phyloP scores from a whole-genome alignment of 352 stramenopile species.

The Phytophthora fragariaefolia region DNA sequence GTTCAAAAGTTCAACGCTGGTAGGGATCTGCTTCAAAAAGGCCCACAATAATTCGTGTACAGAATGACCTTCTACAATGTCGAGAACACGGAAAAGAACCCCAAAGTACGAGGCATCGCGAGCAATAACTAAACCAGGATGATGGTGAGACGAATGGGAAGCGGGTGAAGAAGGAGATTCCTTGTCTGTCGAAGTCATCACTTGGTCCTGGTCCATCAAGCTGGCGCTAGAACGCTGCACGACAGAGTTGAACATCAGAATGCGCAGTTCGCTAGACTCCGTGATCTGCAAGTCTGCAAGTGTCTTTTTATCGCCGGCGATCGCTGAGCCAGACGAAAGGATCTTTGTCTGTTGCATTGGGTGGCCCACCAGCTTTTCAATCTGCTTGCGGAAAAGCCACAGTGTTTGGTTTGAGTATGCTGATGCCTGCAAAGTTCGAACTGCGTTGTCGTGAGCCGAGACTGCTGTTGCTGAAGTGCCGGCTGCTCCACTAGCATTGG shows the following conservation, averaged over 20 bases:
- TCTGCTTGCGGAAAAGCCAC: constrained; percentile 70
- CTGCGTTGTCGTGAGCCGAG: constrained; percentile 54
- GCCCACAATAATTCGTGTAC: constrained; percentile 82
- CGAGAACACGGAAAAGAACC: constrained; percentile 84
- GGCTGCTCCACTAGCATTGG: constrained; percentile 31
- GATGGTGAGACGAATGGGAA: constrained; percentile 38
- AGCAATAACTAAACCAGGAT: constrained; percentile 71
- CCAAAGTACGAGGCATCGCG: constrained; percentile 79
- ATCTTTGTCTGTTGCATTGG: constrained; percentile 87
- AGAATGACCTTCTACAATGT: constrained; percentile 61
- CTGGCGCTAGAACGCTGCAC: constrained; percentile 58
- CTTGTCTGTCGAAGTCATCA: constrained; percentile 32
- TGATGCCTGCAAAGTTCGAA: constrained; percentile 60
- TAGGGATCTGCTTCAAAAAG: constrained; percentile 86
- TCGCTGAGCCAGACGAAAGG: constrained; percentile 62
- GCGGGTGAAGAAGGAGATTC: constrained; percentile 22
- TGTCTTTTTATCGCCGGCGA: constrained; percentile 85
- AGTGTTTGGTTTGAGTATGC: constrained; percentile 86
- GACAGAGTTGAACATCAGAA: constrained; percentile 86
- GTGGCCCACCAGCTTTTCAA: constrained; percentile 76
- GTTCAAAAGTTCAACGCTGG: constrained; percentile 69
- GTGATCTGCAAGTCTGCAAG: constrained; percentile 80
- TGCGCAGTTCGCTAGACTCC: constrained; percentile 76
- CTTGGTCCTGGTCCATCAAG: constrained; percentile 48
- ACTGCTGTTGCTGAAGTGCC: constrained; percentile 22